phyloP scores from a whole-genome alignment of 106 monocot genomes.

The Allium cepa region DNA sequence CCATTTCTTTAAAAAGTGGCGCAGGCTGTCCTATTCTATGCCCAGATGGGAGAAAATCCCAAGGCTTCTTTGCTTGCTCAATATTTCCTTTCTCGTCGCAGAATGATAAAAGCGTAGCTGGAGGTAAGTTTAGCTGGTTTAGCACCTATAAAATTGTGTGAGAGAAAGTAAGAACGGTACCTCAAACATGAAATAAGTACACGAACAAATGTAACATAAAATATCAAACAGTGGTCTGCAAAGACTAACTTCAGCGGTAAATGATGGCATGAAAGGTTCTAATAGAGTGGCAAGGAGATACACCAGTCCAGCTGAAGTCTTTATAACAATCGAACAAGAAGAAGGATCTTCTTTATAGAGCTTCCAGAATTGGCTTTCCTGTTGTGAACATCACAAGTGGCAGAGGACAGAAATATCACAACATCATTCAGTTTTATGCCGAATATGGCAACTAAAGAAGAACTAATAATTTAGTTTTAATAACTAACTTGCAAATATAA shows the following conservation, averaged over 20 bases:
- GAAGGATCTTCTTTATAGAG: conserved; percentile 82
- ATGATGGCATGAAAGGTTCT: conserved; percentile 98
- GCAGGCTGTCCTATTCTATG: conserved; percentile 84
- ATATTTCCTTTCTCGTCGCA: conserved; percentile 63
- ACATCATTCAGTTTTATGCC: no score
- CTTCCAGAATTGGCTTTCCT: conserved; percentile 98
- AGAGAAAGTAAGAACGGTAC: conserved; percentile 2
- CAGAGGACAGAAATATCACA: neutral
- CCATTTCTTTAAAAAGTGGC: conserved; percentile 91
- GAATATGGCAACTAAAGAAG: no score
- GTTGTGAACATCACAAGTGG: neutral
- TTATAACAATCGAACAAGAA: conserved; percentile 79
- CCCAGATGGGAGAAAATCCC: conserved; percentile 79
- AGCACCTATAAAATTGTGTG: conserved; percentile 42
- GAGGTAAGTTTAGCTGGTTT: conserved; percentile 72
- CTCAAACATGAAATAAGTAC: neutral
- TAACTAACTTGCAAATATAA: conserved; percentile 69
- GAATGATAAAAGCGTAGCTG: conserved; percentile 41
- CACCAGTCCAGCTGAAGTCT: conserved; percentile 84
- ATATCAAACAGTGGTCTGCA: neutral
- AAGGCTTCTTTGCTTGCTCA: conserved; percentile 56
- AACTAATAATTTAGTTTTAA: no score
- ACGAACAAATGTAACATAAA: no score
- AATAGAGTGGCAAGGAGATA: conserved; percentile 83
- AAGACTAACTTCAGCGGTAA: conserved; percentile 64